Conservation (phyloP, 2,329 filamentous ascomycete species). For the Blastomyces parvus region DNA sequence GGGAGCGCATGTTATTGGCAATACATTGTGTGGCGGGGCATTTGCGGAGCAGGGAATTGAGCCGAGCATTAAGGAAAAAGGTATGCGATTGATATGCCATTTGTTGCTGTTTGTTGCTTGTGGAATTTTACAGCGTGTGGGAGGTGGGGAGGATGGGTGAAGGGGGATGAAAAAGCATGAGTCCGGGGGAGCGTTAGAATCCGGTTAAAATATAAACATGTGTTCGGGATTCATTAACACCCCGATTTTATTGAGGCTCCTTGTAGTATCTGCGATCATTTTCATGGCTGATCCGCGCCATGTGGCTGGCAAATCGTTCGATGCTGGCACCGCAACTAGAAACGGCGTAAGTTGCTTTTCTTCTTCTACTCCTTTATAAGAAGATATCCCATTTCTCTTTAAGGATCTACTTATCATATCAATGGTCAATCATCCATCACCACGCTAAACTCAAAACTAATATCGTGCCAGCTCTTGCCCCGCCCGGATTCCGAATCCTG, state of each 20-base stretch:
- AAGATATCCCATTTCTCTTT: too few relatives aligned
- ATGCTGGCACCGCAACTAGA: constrained; percentile 16
- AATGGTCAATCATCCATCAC: too few relatives aligned
- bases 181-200: too few relatives aligned
- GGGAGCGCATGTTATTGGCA: constrained; percentile 24
- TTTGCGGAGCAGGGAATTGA: constrained; percentile 13
- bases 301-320: constrained; percentile 15
- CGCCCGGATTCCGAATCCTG: neutral
- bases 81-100: constrained; percentile 12
- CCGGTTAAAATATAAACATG: neutral
- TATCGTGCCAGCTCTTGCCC: constrained; percentile 10
- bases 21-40: constrained; percentile 22
- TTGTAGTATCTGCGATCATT: constrained; percentile 15
- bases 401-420: too few relatives aligned
- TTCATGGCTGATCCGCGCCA: constrained; percentile 22
- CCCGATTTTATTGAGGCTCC: constrained; percentile 1
- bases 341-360: constrained; percentile 13
- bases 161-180: neutral
- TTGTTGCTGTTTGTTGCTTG: neutral
- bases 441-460: neutral
- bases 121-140: too few relatives aligned
- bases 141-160: neutral
- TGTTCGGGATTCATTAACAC: neutral
- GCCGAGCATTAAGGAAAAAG: constrained; percentile 12
- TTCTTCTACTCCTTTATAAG: neutral